Conservation (phyloP, 345 rosid genomes). For the Excoecaria cochinchinensis region DNA sequence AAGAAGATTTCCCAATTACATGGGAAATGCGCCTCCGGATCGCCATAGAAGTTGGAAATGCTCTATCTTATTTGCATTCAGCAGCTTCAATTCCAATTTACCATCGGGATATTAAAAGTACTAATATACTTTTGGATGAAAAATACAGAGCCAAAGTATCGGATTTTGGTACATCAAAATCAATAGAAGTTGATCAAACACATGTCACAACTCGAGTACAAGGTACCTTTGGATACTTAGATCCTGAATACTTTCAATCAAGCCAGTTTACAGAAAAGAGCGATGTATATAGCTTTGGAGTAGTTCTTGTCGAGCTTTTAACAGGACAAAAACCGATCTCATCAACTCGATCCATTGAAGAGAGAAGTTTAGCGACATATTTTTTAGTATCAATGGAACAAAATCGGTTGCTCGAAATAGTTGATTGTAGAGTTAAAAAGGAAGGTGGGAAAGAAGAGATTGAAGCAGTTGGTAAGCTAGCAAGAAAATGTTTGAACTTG, state of each 20-base stretch:
- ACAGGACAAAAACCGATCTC: slow-evolving; percentile 2
- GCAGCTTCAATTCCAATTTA: background rate
- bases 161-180: background rate
- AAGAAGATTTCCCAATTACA: slow-evolving; percentile 7
- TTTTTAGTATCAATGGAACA: background rate
- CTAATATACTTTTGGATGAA: background rate
- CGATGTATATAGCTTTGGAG: background rate
- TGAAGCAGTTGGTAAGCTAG: background rate
- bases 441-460: background rate
- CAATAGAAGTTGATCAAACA: background rate
- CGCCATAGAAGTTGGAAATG: background rate
- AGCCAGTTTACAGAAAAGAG: slow-evolving; percentile 1
- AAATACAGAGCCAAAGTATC: background rate
- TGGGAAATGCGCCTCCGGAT: slow-evolving; percentile 4
- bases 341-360: background rate
- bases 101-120: background rate
- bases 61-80: slow-evolving; percentile 1
- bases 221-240: background rate
- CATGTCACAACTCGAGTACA: background rate
- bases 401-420: background rate
- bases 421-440: background rate
- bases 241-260: background rate
- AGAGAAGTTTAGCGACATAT: background rate
- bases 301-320: background rate
- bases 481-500: background rate